Conservation (phyloP, 192 early-diverging fungal species). For the Pilaira anomala region DNA sequence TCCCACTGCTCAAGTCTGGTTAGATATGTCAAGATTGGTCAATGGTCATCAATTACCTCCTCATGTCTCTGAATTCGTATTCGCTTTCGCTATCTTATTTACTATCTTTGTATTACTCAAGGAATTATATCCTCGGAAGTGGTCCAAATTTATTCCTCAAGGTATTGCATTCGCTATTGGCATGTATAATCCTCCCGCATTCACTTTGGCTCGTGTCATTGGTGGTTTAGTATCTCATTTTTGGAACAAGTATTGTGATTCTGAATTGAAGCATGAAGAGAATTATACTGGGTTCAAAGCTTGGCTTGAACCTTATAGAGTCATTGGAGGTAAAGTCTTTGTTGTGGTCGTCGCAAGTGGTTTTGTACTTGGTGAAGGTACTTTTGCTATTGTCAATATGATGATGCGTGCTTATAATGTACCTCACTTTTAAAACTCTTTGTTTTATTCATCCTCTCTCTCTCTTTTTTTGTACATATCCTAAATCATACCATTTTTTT, state of each 20-base stretch:
- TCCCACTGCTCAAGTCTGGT: conserved; percentile 75
- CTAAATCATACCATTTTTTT: too few species aligned
- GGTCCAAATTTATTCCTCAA: conserved; percentile 57
- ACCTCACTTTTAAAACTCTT: conserved; percentile 30
- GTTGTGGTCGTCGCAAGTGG: conserved; percentile 73
- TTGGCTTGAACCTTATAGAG: conserved; percentile 24
- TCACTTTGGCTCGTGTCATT: conserved; percentile 66
- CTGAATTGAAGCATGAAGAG: background rate
- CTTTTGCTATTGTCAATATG: conserved; percentile 64
- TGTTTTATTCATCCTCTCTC: background rate
- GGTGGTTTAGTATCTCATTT: conserved; percentile 52
- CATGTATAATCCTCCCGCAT: conserved; percentile 76
- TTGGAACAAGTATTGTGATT: conserved; percentile 47
- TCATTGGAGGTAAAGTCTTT: conserved; percentile 50
- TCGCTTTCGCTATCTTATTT: conserved; percentile 56
- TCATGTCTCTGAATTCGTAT: conserved; percentile 58
- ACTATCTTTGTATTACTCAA: conserved; percentile 32
- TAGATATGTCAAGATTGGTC: conserved; percentile 73
- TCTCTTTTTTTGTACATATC: too few species aligned
- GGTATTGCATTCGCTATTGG: conserved; percentile 79
- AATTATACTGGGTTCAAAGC: background rate
- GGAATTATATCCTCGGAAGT: conserved; percentile 21
- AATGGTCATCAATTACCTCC: conserved; percentile 71
- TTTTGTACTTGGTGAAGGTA: conserved; percentile 75
- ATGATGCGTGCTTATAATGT: conserved; percentile 39